A percentile compares a stretch with the other conserved stretches of the same genome.
phyloP scores from a whole-genome alignment of 805 yeast species.

The Cyberlindnera americana region DNA sequence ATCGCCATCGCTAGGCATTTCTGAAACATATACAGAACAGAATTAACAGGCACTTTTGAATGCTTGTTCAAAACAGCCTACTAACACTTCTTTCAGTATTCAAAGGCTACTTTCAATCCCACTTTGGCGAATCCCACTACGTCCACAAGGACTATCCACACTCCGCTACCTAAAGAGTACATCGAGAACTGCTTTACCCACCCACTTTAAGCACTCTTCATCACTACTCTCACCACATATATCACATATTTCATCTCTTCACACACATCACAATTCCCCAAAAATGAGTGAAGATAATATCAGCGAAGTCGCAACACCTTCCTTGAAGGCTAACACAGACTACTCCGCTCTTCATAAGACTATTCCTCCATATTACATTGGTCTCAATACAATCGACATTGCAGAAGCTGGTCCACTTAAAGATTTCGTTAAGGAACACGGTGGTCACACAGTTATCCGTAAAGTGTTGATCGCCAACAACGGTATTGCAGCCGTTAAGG shows the following conservation, averaged over 20 bases:
- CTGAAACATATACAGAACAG: background rate
- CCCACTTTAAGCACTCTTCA: constrained; percentile 4
- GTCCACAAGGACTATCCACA: constrained; percentile 11
- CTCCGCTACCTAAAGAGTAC: constrained; percentile 6
- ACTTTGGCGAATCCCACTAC: constrained; percentile 10
- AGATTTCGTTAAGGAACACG: constrained; percentile 78
- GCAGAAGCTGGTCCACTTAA: constrained; percentile 79
- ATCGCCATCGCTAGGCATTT: background rate
- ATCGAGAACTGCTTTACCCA: constrained; percentile 1
- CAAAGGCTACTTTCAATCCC: constrained; percentile 16
- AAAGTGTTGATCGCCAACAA: constrained; percentile 92
- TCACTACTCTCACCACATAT: background rate
- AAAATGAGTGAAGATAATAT: constrained; percentile 40
- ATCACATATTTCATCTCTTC: constrained; percentile 2
- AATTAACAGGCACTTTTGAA: constrained; percentile 1
- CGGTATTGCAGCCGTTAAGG: constrained; percentile 99
- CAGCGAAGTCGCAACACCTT: constrained; percentile 32
- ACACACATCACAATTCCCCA: constrained; percentile 3
- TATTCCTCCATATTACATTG: constrained; percentile 74
- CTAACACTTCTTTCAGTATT: constrained; percentile 12
- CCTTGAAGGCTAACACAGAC: constrained; percentile 28
- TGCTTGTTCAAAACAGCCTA: constrained; percentile 1
- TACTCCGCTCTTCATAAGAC: constrained; percentile 34
- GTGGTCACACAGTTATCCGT: constrained; percentile 93
- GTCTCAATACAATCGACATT: constrained; percentile 69